phyloP scores from a whole-genome alignment of 192 early-diverging fungal species.

The Coemansia sp. region DNA sequence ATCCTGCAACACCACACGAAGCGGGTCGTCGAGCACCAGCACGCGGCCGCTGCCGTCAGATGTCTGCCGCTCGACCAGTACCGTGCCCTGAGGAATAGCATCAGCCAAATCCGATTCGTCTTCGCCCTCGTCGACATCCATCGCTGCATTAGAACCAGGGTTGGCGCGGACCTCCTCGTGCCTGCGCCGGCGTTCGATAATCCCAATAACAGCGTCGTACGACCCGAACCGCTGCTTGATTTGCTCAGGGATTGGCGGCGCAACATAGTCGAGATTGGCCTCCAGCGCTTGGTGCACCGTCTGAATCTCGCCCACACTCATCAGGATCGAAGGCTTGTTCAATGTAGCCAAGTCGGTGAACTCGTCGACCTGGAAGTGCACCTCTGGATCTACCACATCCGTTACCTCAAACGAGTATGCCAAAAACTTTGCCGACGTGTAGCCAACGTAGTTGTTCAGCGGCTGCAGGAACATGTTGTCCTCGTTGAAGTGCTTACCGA shows the following conservation, averaged over 20 bases:
- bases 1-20: constrained; percentile 66
- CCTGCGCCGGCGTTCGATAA: constrained; percentile 49
- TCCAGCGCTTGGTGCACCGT: constrained; percentile 81
- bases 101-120: constrained; percentile 47
- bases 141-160: constrained; percentile 4
- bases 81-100: constrained; percentile 52
- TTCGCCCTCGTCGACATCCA: constrained; percentile 28
- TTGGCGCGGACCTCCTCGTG: constrained; percentile 31
- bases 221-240: constrained; percentile 53
- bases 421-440: constrained; percentile 75
- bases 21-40: constrained; percentile 58
- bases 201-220: constrained; percentile 50
- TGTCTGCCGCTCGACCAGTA: constrained; percentile 46
- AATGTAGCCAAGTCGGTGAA: constrained; percentile 77
- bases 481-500: constrained; percentile 73
- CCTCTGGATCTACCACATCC: constrained; percentile 83
- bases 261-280: constrained; percentile 77
- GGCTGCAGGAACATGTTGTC: constrained; percentile 68
- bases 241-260: constrained; percentile 53
- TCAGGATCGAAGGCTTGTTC: constrained; percentile 83
- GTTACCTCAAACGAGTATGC: constrained; percentile 85
- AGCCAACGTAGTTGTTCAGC: constrained; percentile 79
- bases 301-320: constrained; percentile 89
- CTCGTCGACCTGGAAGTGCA: constrained; percentile 87
- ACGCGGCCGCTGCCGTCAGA: constrained; percentile 26